Evolutionary conservation across 208 protist species (phyloP).

Genomic region (Vickermania spadyakhi): DNA sequence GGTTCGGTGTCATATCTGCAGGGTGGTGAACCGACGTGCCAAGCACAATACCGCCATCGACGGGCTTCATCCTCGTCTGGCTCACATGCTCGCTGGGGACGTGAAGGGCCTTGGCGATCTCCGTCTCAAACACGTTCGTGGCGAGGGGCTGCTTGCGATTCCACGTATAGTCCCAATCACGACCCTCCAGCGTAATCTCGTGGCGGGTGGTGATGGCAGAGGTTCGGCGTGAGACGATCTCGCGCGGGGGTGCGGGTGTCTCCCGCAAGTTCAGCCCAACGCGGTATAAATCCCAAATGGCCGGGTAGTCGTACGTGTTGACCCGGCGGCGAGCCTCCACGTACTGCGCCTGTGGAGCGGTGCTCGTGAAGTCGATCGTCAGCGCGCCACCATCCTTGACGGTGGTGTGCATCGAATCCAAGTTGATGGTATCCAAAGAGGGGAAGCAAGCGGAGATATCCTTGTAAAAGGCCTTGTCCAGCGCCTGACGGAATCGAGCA

Average conservation of each 20-base stretch:
- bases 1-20: not conserved
- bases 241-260: not conserved
- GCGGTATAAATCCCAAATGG: not conserved
- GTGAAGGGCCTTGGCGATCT: not conserved
- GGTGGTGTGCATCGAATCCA: not conserved
- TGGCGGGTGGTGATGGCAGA: constrained; percentile 6
- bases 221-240: not conserved
- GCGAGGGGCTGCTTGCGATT: not conserved
- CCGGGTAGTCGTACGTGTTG: not conserved
- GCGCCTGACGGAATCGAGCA: not conserved
- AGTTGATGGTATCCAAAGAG: not conserved
- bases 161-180: constrained; percentile 27
- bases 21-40: not conserved
- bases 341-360: not conserved
- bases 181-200: constrained; percentile 30
- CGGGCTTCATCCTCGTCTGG: not conserved
- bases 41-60: not conserved
- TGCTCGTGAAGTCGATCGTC: not conserved
- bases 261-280: not conserved
- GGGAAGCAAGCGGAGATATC: not conserved
- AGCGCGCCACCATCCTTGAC: not conserved
- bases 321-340: not conserved
- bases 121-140: not conserved
- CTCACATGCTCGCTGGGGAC: not conserved
- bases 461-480: not conserved